A percentile compares a stretch with the other conserved stretches of the same genome.
Conservation (phyloP, 78 protist genomes). For the Dictyostelium intermedium region DNA sequence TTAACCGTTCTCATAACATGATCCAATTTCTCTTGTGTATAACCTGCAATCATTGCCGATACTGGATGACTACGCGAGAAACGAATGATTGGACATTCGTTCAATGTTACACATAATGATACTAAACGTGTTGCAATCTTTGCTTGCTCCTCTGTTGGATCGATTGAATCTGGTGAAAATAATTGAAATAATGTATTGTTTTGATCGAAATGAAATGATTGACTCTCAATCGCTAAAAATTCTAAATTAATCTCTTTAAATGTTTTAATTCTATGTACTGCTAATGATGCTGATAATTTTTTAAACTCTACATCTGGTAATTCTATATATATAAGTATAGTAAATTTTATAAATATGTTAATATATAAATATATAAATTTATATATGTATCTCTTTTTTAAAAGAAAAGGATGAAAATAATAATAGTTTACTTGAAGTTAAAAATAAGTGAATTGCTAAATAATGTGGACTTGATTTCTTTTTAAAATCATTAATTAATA, state of each 20-base stretch:
- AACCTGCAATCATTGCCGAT: conserved; percentile 26
- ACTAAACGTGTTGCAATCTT: conserved; percentile 62
- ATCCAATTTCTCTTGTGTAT: conserved; percentile 50
- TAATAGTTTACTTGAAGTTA: conserved; percentile 47
- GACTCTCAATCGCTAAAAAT: conserved; percentile 44
- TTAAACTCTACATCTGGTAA: conserved; percentile 69
- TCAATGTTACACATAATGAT: conserved; percentile 76
- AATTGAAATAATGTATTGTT: conserved; percentile 30
- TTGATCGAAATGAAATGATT: conserved; percentile 52
- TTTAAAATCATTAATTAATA: conserved; percentile 77
- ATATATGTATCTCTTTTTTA: not conserved
- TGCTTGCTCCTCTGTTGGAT: conserved; percentile 58
- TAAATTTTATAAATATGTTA: too few relatives aligned
- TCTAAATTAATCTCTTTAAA: conserved; percentile 86
- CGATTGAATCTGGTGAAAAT: conserved; percentile 54
- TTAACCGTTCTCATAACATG: conserved; percentile 3
- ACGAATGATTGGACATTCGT: conserved; percentile 79
- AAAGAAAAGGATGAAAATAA: too few relatives aligned
- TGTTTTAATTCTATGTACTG: conserved; percentile 75
- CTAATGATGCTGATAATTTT: conserved; percentile 57
- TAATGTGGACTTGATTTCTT: conserved; percentile 58
- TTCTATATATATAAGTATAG: conserved; percentile 30
- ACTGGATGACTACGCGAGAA: conserved; percentile 43
- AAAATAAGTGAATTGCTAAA: conserved; percentile 70
- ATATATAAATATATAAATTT: not conserved